These are phyloP conservation scores for Apiospora sp. DNA, from an alignment of 2,329 filamentous ascomycete species.

Conservation along the genomic window DNA sequence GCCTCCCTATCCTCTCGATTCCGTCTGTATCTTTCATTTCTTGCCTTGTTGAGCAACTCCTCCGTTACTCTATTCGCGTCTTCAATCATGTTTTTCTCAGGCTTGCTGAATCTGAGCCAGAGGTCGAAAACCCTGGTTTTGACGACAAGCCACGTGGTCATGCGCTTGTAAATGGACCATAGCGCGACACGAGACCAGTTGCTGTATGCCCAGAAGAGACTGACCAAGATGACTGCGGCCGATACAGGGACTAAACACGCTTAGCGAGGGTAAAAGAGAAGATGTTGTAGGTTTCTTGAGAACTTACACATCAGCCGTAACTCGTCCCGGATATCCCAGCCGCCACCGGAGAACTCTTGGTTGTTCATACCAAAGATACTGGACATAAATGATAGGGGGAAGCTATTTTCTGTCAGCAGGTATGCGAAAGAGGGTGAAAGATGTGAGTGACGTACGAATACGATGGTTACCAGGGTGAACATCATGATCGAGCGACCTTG, in stretches of 20 bases:
- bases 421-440: background rate
- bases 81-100: background rate
- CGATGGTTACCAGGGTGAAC: constrained; percentile 55
- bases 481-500: constrained; percentile 55
- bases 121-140: background rate
- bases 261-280: background rate
- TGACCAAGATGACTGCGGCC: background rate
- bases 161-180: background rate
- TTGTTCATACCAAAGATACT: constrained; percentile 51
- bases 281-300: background rate
- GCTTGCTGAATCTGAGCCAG: background rate
- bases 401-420: constrained; percentile 34
- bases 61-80: background rate
- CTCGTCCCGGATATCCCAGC: constrained; percentile 27
- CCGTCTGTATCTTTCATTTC: background rate
- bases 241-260: background rate
- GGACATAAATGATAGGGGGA: constrained; percentile 47
- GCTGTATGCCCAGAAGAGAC: constrained; percentile 19
- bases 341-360: constrained; percentile 29
- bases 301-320: constrained; percentile 40
- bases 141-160: background rate
- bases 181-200: background rate
- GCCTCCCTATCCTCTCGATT: background rate
- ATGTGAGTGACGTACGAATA: constrained; percentile 47
- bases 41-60: background rate